Evolutionary conservation across 192 early-diverging fungal genomes (phyloP), one percentile per base, ranked within the genome.

Genomic region (Irineochytrium annulatum): DNA sequence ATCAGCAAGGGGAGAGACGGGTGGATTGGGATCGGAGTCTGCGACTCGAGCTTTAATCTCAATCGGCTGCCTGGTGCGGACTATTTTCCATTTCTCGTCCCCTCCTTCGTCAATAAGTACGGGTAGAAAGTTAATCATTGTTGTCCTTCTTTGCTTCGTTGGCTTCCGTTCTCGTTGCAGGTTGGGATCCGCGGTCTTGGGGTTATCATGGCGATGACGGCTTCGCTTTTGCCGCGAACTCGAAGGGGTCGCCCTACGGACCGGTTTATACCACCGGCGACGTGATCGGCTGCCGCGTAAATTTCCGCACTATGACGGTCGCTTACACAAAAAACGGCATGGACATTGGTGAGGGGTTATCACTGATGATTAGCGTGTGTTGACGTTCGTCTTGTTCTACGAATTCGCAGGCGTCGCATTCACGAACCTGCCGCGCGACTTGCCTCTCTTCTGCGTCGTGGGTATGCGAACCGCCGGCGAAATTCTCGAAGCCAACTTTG

Each of bases 161-260:
- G n/a, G n/a, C n/a, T n/a, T n/a, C n/a, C 5, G 4, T 48, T 52
- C 48, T 28, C n/a, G 41, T 3, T 29, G 35, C 60, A 91, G 91
- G 96, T 0, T 95, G 91, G 89, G 92, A 97, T 53, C 61, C 77
- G 1, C 63, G 85, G 49, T 94, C 93, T 3, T 99, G 89, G 87
- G 95, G 94, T 6, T 99, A 97, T 75, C 95, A 98, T 72, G 95
- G 91, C 43, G 94, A 95, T 68, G 93, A 97, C 72, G 97, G 97
- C 24, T 76, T 94, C 44, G 67, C 75, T 31, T 97, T 95, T 64
- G 75, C 75, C 53, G 83, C 86, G 34, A 80, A 82, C 2, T 88
- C 87, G 8, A 87, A 77, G 19, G 94, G 95, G 17, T 68, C 79
- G 30, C 60, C 73, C 13, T 99, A 88, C 65, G 97, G 97, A 2